phyloP scores from a whole-genome alignment of 176 grass and related monocot genomes.

The Aegilops longissima region DNA sequence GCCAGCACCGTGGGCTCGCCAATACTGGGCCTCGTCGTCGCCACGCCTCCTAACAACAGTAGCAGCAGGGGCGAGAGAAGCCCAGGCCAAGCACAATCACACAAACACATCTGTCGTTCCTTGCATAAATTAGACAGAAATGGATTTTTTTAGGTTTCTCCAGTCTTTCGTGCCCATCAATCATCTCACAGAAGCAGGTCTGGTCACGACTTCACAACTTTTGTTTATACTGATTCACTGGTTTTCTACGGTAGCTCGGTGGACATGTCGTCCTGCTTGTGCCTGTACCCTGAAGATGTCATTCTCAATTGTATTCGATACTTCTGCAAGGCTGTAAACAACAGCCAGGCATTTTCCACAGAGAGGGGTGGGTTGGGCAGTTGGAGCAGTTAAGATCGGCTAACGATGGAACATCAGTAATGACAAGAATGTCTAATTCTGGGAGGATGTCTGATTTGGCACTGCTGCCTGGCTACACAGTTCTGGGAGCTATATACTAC shows the following conservation, averaged over 20 bases:
- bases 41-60: neutral
- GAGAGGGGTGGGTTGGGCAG: too few species aligned
- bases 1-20: conserved; percentile 49
- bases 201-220: neutral
- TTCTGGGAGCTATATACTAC: too few species aligned
- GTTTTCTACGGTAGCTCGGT: neutral
- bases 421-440: too few species aligned
- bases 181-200: neutral
- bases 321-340: too few species aligned
- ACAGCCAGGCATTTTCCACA: too few species aligned
- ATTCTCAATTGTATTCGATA: too few species aligned
- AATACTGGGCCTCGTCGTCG: conserved; percentile 51
- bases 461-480: too few species aligned
- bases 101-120: conserved; percentile 19
- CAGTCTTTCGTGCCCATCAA: neutral
- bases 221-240: neutral
- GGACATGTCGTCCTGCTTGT: too few species aligned
- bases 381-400: too few species aligned
- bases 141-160: neutral
- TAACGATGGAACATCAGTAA: too few species aligned
- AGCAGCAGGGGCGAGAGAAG: neutral
- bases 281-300: too few species aligned
- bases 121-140: neutral
- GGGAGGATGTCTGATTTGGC: too few species aligned
- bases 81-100: neutral